phyloP scores from a whole-genome alignment of 1,284 basidiomycete species.

The Athelia psychrophila region DNA sequence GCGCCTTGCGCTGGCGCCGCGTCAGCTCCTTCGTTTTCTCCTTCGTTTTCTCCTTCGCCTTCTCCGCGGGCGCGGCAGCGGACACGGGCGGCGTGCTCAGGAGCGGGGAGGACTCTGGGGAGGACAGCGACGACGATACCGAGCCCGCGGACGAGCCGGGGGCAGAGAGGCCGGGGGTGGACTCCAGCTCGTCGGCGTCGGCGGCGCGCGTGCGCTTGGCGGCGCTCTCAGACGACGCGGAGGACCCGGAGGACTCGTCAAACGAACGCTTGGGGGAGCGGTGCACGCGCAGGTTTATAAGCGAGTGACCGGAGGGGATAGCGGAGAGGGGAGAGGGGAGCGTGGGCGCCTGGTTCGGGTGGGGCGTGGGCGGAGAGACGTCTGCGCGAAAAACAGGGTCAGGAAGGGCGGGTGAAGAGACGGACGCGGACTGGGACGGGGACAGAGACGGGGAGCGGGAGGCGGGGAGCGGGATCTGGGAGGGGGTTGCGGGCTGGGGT shows the following conservation, averaged over 20 bases:
- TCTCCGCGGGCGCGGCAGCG: constrained; percentile 5
- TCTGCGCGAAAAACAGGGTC: constrained; percentile 14
- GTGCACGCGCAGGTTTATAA: constrained; percentile 26
- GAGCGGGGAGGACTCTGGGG: constrained; percentile 30
- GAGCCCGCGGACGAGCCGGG: constrained; percentile 36
- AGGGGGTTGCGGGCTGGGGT: not conserved
- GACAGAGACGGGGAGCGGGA: constrained; percentile 48
- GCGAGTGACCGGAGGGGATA: constrained; percentile 1
- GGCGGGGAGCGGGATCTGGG: constrained; percentile 8
- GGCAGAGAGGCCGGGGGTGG: constrained; percentile 41
- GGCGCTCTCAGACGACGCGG: constrained; percentile 36
- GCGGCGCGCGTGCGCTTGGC: constrained; percentile 38
- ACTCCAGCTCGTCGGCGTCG: constrained; percentile 32
- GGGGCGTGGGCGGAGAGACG: constrained; percentile 23
- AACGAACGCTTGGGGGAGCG: constrained; percentile 60
- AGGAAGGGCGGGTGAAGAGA: constrained; percentile 35
- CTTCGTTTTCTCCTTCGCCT: constrained; percentile 18
- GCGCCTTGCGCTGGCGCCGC: constrained; percentile 60
- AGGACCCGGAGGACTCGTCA: constrained; percentile 54
- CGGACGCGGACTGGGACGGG: constrained; percentile 28
- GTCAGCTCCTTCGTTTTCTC: constrained; percentile 43
- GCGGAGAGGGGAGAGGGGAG: not conserved
- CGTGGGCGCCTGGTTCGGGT: not conserved
- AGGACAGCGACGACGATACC: constrained; percentile 38
- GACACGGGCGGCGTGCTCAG: constrained; percentile 20